Conservation (phyloP, 768 basidiomycete genomes). For the Imleria badia region DNA sequence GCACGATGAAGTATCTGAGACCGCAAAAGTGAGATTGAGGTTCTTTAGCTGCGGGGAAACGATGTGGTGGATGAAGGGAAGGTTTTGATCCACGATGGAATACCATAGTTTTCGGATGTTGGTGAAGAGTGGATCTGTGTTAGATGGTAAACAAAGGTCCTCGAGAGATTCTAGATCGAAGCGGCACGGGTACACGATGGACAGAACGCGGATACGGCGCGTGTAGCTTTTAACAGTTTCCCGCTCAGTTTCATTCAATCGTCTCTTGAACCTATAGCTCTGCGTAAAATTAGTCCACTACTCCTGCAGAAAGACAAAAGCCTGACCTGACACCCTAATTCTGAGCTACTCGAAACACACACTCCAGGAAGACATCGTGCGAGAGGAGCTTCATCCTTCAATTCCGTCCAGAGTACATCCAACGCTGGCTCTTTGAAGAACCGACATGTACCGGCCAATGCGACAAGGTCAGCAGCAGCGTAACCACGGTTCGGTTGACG, state of each 20-base stretch:
- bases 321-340: not conserved
- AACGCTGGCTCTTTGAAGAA: not conserved
- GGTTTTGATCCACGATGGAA: not conserved
- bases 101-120: not conserved
- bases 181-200: too few species aligned
- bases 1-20: not conserved
- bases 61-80: not conserved
- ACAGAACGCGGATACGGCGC: not conserved
- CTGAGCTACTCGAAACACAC: not conserved
- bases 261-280: not conserved
- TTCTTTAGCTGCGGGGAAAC: not conserved
- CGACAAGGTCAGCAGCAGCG: not conserved
- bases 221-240: not conserved
- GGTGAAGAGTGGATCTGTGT: not conserved
- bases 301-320: not conserved
- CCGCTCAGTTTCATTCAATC: not conserved
- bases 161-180: not conserved
- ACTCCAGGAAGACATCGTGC: not conserved
- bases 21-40: not conserved
- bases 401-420: not conserved
- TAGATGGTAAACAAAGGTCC: not conserved
- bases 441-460: not conserved
- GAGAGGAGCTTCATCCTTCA: not conserved
- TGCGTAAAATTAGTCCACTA: not conserved
- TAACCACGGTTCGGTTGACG: too few species aligned